Conservation (phyloP, 2,329 filamentous ascomycete species). For the Niveomyces coronatus region DNA sequence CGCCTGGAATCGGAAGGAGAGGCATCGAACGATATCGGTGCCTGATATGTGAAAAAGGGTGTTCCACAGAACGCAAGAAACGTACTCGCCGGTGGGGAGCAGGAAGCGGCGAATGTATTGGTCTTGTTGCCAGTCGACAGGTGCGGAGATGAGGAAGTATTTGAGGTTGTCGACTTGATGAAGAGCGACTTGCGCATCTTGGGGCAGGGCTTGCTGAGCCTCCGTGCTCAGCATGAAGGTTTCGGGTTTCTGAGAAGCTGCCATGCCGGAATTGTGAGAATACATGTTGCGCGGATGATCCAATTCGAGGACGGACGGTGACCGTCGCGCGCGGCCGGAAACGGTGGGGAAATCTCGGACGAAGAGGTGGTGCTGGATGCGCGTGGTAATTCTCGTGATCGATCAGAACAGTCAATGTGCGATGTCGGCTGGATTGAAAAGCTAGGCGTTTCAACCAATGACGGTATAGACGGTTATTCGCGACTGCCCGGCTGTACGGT, state of each 20-base stretch:
- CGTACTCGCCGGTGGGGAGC: conserved; percentile 94
- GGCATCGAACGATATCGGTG: conserved; percentile 95
- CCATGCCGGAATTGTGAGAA: conserved; percentile 76
- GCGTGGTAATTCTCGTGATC: conserved; percentile 1
- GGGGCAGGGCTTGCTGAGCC: conserved; percentile 89
- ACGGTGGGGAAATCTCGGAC: background rate
- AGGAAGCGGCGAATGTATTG: conserved; percentile 96
- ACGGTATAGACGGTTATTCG: conserved; percentile 12
- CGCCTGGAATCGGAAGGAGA: conserved; percentile 96
- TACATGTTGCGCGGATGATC: conserved; percentile 48
- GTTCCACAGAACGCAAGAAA: conserved; percentile 96
- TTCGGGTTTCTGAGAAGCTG: conserved; percentile 89
- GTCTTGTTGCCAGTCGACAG: conserved; percentile 93
- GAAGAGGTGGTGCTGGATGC: background rate
- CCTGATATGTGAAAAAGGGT: conserved; percentile 99
- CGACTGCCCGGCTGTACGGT: conserved; percentile 8
- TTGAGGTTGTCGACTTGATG: conserved; percentile 99
- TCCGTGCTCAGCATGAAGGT: conserved; percentile 98
- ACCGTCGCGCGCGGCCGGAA: conserved; percentile 2
- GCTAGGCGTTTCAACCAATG: conserved; percentile 11
- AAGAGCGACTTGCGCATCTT: conserved; percentile 91
- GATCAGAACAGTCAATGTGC: background rate
- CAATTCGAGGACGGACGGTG: background rate
- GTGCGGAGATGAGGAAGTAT: conserved; percentile 98
- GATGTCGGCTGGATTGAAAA: background rate